Evolutionary conservation across 2,329 filamentous ascomycete species (phyloP), one percentile per base, ranked within the genome.

Genomic region (Phyllosticta citribraziliensis): DNA sequence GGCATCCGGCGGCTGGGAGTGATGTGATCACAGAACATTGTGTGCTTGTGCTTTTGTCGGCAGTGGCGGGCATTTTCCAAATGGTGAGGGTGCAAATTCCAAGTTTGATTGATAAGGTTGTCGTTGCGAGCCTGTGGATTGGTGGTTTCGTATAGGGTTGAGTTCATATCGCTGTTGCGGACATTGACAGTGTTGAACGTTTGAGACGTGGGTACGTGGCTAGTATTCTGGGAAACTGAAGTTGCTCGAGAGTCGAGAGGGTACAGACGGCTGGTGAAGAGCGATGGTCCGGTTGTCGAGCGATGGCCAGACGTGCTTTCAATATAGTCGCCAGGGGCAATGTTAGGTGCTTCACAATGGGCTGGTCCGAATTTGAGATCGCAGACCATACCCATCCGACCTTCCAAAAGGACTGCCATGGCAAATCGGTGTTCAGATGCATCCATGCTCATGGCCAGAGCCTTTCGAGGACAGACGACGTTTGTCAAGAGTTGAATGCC

Each of bases 401-500:
- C 83, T 63, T 83, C 79, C 55, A 88, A 74, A 9, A 88, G 73
- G 30, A 82, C 79, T 17, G 84, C 84, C 57, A 87, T 74, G 6
- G 82, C 78, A 65, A 82, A 77, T 52, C 78, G 76, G 9, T 80
- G 74, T 2, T 76, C 79, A 4, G 80, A 84, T 0, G 82, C 83
- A 68, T 88, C 84, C 78, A 88, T 85, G 64, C 82, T 83, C 66
- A 84, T 82, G 2, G 80, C 78, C 5, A 88, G 68, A 2, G 87
- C 80, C 53, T 79, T 74, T 17, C 77, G 74, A 12, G 83, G 83
- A 65, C 84, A 87, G 14, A 79, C 68, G 11, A 88, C 78, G 51
- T 74, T 80, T 1, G 82, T 78, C 17, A 84, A 69, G 1, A 79
- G 80, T 52, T 73, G 64, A 60, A 82, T 65, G 63, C 70, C 66